Percentiles rank a stretch among this genome's conserved stretches.
These are phyloP conservation scores for Aquilaria agallochum DNA, from an alignment of 441 rosid genomes.

Conservation along the genomic window DNA sequence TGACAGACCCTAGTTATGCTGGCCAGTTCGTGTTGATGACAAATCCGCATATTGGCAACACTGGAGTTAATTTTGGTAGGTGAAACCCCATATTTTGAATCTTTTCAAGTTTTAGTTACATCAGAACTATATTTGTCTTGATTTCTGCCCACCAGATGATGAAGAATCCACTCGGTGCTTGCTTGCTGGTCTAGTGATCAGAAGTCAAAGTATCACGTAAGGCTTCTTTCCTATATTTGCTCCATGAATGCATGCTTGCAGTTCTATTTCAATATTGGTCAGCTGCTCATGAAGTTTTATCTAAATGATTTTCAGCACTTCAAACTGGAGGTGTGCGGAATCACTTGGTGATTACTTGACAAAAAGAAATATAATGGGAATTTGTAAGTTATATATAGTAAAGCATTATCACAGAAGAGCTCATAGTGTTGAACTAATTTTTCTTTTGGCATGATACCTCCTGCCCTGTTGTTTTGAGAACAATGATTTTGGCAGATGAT, in stretches of 20 bases:
- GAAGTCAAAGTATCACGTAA: slow-evolving; percentile 73
- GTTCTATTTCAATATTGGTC: not conserved
- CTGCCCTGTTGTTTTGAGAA: slow-evolving; percentile 5
- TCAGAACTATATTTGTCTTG: not conserved
- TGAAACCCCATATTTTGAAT: slow-evolving; percentile 7
- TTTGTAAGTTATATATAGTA: slow-evolving; percentile 38
- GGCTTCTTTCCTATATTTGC: not conserved
- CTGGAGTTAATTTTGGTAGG: slow-evolving; percentile 86
- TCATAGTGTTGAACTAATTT: not conserved
- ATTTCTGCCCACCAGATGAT: slow-evolving; percentile 50
- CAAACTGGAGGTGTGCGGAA: slow-evolving; percentile 86
- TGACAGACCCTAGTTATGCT: slow-evolving; percentile 93
- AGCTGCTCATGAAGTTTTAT: not conserved
- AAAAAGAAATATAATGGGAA: slow-evolving; percentile 92
- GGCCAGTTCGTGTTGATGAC: slow-evolving; percentile 98
- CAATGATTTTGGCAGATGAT: slow-evolving; percentile 49
- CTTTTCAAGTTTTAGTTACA: not conserved
- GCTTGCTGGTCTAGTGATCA: slow-evolving; percentile 85
- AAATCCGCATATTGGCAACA: slow-evolving; percentile 95
- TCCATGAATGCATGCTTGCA: not conserved
- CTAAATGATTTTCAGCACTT: slow-evolving; percentile 47
- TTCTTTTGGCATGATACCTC: slow-evolving; percentile 3
- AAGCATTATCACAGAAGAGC: not conserved
- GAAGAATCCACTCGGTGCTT: slow-evolving; percentile 86
- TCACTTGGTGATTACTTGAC: slow-evolving; percentile 72